Base-by-base conservation (phyloP, 768 basidiomycete genomes). In the Daedalea quercina region DNA sequence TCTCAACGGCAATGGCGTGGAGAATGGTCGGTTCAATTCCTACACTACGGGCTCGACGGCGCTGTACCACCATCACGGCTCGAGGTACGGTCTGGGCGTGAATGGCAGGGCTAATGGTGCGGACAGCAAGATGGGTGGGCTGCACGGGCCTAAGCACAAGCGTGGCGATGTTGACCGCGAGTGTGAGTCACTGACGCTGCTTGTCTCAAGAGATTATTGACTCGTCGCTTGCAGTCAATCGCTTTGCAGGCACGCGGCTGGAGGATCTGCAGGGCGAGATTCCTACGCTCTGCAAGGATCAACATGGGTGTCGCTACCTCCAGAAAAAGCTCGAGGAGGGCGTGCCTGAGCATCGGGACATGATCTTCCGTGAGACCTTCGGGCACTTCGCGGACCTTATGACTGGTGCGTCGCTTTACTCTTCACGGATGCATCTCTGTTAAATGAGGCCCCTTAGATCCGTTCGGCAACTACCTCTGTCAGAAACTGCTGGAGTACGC, bases 311-410 rank as follows among this genome's bases (percentile, higher is more conserved):
- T 65, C 83, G 96, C 33, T 99, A 97, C 66, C 73, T 99, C 53
- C 96, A 99, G 72, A 98, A 98, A 82, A 97, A 98, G 71, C 78
- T 99, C 23, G 96, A 99, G 67, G 96, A 99, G 65, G 91, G 90
- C 51, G 82, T 87, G 54, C 80, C 95, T 3, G 94, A 95, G 67
- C 94, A 99, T 70, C 83, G 96, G 50, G 96, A 99, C 64, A 94
- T 98, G 90, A 99, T 99, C 67, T 99, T 97, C 80, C 82, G 89
- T 54, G 96, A 99, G 74, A 97, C 95, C 1, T 98, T 95, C 63
- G 85, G 87, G 44, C 94, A 98, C 64, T 97, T 98, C 63, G 90
- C 95, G 45, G 96, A 98, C 60, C 78, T 99, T 56, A 99, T 99
- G 96, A 98, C 93, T 28, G 91, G 90, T 90, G 55, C 26, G 78